Percentiles rank a stretch among this genome's conserved stretches.
Conservation (phyloP, 768 basidiomycete species). For the Porphyrellus cyaneotinctus region DNA sequence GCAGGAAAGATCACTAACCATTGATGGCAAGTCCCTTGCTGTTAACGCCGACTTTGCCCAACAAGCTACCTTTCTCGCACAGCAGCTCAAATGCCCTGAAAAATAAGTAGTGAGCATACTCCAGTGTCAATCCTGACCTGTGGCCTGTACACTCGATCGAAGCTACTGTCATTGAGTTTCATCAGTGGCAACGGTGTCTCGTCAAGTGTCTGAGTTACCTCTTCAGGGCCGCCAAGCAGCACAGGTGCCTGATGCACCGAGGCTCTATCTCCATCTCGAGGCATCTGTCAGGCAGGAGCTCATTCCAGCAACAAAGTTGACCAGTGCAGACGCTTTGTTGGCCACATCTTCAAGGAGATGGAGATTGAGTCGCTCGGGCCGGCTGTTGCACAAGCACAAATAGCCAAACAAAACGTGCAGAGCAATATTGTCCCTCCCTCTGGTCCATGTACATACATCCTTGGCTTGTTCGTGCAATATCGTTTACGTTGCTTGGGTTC, state of each 20-base stretch:
- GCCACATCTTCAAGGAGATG: constrained; percentile 62
- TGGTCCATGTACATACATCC: constrained; percentile 43
- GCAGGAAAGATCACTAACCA: no score
- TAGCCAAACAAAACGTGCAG: constrained; percentile 55
- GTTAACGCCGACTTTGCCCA: no score
- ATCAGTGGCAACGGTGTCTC: constrained; percentile 64
- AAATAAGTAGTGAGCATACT: constrained; percentile 71
- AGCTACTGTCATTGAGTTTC: constrained; percentile 62
- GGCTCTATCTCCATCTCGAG: constrained; percentile 48
- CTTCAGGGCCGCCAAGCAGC: constrained; percentile 55
- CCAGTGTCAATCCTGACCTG: constrained; percentile 64
- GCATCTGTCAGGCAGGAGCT: constrained; percentile 55
- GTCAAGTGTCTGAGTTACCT: constrained; percentile 68
- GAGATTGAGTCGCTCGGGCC: constrained; percentile 59
- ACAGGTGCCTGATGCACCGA: constrained; percentile 38
- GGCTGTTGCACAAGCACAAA: constrained; percentile 50
- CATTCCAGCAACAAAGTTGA: constrained; percentile 32
- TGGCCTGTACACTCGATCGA: constrained; percentile 57
- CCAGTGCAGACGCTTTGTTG: constrained; percentile 42
- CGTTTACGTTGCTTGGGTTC: constrained; percentile 30
- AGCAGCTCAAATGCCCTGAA: constrained; percentile 73
- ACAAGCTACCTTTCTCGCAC: no score
- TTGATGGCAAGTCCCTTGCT: no score
- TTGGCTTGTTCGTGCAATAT: no score
- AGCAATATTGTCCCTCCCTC: constrained; percentile 53